These are phyloP conservation scores for Trichoderma sp. DNA, from an alignment of 2,329 filamentous ascomycete genomes.

Conservation along the genomic window DNA sequence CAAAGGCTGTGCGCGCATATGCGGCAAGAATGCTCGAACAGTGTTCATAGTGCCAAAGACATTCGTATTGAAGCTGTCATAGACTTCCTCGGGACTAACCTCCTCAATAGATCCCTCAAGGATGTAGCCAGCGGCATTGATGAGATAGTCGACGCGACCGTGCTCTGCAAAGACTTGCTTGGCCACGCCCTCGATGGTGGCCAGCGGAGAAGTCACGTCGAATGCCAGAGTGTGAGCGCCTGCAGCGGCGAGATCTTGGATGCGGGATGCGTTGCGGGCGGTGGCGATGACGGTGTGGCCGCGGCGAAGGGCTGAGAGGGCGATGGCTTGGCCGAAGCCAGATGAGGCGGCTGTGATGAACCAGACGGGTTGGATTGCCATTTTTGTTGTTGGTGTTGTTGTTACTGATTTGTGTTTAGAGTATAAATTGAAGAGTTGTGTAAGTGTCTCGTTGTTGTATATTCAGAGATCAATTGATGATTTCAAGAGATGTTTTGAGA, in stretches of 20 bases:
- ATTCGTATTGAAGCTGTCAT: constrained; percentile 51
- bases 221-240: constrained; percentile 48
- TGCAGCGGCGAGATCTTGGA: constrained; percentile 43
- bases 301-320: constrained; percentile 43
- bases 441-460: not conserved
- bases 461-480: no score
- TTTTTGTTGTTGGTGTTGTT: not conserved
- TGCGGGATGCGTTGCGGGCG: constrained; percentile 43
- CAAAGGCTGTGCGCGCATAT: constrained; percentile 43
- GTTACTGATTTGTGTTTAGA: no score
- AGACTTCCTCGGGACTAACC: constrained; percentile 39
- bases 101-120: constrained; percentile 47
- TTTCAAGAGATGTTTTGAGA: not conserved
- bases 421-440: not conserved
- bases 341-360: constrained; percentile 55
- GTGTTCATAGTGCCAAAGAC: constrained; percentile 55
- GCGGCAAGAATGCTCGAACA: constrained; percentile 48
- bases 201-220: constrained; percentile 47
- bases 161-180: constrained; percentile 35
- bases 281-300: constrained; percentile 55
- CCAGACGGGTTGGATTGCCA: constrained; percentile 44
- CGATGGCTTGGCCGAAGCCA: constrained; percentile 52
- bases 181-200: constrained; percentile 39
- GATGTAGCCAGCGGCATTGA: constrained; percentile 51
- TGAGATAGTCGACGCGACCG: constrained; percentile 48